phyloP scores from a whole-genome alignment of 495 filamentous ascomycete genomes.

The Penicillium psychrofluorescens region DNA sequence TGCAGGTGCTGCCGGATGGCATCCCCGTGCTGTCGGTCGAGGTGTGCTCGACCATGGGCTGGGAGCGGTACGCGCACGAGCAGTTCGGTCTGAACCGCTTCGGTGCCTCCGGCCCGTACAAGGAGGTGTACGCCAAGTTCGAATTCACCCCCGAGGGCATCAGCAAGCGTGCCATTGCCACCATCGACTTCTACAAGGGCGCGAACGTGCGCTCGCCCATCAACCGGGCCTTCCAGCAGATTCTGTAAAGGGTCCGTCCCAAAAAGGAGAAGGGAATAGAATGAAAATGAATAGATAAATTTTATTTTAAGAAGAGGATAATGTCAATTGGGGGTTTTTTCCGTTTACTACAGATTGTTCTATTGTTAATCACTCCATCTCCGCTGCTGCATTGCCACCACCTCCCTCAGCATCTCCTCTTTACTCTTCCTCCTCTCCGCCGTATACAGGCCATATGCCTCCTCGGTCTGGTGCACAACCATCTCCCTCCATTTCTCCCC shows the following conservation, averaged over 20 bases:
- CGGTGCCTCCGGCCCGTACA: conserved; percentile 92
- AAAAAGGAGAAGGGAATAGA: conserved; percentile 1
- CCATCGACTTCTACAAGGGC: conserved; percentile 95
- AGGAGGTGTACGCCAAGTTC: conserved; percentile 99
- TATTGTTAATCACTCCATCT: conserved; percentile 7
- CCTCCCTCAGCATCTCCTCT: conserved; percentile 21
- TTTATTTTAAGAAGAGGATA: conserved; percentile 1
- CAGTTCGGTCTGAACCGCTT: conserved; percentile 99
- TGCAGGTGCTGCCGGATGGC: conserved; percentile 85
- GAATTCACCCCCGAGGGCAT: conserved; percentile 97
- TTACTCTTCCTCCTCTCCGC: conserved; percentile 16
- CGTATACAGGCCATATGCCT: conserved; percentile 24
- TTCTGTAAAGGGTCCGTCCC: conserved; percentile 26
- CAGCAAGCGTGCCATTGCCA: conserved; percentile 84
- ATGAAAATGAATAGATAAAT: conserved; percentile 21
- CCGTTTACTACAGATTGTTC: not conserved
- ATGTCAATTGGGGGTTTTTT: not conserved
- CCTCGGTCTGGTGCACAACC: conserved; percentile 29
- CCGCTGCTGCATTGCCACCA: conserved; percentile 19
- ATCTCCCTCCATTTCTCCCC: conserved; percentile 30
- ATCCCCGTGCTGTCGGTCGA: conserved; percentile 92
- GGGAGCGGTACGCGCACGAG: conserved; percentile 98
- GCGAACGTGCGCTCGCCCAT: conserved; percentile 83
- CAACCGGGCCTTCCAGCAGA: conserved; percentile 68
- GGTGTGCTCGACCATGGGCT: conserved; percentile 87